Percentiles rank a stretch among this genome's conserved stretches.
Conservation (phyloP, 2,329 filamentous ascomycete species). For the Pseudocercospora cruenta region DNA sequence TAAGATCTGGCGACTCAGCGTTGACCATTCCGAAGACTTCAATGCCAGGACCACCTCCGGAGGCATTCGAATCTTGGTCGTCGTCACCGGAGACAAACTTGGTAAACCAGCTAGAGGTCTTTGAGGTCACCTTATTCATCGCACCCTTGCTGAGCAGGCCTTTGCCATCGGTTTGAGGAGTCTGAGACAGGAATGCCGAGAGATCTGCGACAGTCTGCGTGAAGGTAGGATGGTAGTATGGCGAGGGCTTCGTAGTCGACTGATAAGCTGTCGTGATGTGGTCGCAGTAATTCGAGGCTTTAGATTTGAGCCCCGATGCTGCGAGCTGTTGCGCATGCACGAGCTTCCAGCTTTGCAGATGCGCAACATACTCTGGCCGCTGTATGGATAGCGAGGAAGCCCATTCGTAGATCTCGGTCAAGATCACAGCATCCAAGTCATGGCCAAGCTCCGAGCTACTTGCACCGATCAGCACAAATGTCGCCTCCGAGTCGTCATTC, state of each 20-base stretch:
- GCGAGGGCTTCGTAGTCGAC: slow-evolving; percentile 79
- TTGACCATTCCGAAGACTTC: slow-evolving; percentile 74
- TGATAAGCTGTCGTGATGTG: slow-evolving; percentile 75
- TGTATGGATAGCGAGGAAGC: slow-evolving; percentile 70
- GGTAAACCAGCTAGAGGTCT: slow-evolving; percentile 89
- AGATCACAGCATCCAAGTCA: slow-evolving; percentile 82
- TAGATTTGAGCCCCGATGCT: slow-evolving; percentile 77
- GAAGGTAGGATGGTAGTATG: slow-evolving; percentile 79
- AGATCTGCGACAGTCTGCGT: slow-evolving; percentile 81
- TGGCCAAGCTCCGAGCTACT: slow-evolving; percentile 77
- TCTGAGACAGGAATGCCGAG: slow-evolving; percentile 77
- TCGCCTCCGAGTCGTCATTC: slow-evolving; percentile 75
- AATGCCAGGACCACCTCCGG: slow-evolving; percentile 52
- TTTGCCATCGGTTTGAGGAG: slow-evolving; percentile 68
- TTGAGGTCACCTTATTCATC: slow-evolving; percentile 93
- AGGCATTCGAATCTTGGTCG: slow-evolving; percentile 62
- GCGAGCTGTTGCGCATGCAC: slow-evolving; percentile 83
- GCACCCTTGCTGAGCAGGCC: slow-evolving; percentile 95
- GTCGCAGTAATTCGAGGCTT: slow-evolving; percentile 91
- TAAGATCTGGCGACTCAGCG: slow-evolving; percentile 58
- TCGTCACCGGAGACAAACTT: slow-evolving; percentile 96
- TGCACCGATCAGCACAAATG: slow-evolving; percentile 82
- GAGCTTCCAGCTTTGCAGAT: slow-evolving; percentile 88
- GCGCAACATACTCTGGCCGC: slow-evolving; percentile 60
- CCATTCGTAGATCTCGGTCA: slow-evolving; percentile 97